These are phyloP conservation scores for Colletotrichum falcatum DNA, from an alignment of 2,329 filamentous ascomycete genomes.

Conservation along the genomic window DNA sequence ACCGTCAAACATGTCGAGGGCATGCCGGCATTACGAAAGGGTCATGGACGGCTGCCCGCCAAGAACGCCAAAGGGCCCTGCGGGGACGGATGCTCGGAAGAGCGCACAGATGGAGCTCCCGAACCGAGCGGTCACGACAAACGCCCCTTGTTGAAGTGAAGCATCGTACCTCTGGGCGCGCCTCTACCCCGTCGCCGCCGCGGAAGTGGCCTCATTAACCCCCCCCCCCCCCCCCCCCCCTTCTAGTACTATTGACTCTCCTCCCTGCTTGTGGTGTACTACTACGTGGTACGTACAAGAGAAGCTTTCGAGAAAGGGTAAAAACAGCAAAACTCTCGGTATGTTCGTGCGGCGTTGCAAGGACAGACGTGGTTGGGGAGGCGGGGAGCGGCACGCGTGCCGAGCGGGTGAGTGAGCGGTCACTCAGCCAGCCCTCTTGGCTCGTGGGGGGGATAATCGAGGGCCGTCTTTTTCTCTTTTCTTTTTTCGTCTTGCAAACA, in stretches of 20 bases:
- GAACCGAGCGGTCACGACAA: not conserved
- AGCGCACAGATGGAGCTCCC: slow-evolving; percentile 5
- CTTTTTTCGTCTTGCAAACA: not conserved
- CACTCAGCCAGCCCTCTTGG: not conserved
- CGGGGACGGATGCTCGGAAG: not conserved
- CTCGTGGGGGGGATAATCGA: not conserved
- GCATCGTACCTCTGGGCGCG: not conserved
- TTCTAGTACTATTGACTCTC: too few relatives aligned
- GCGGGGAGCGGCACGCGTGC: slow-evolving; percentile 9
- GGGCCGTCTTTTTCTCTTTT: not conserved
- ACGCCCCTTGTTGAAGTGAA: not conserved
- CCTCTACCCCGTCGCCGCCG: not conserved
- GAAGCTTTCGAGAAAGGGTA: not conserved
- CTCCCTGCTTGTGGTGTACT: not conserved
- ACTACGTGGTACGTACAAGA: not conserved
- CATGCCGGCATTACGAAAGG: too few relatives aligned
- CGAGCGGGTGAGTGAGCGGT: not conserved
- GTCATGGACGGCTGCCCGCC: not conserved
- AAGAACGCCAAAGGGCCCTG: not conserved
- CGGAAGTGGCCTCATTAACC: slow-evolving; percentile 3
- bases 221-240: too few relatives aligned
- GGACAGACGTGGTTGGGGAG: not conserved
- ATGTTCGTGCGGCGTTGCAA: not conserved
- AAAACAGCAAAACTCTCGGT: slow-evolving; percentile 16
- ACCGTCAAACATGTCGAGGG: not conserved